These are phyloP conservation scores for Phytophthora foliorum DNA, from an alignment of 352 stramenopile genomes.

Conservation along the genomic window DNA sequence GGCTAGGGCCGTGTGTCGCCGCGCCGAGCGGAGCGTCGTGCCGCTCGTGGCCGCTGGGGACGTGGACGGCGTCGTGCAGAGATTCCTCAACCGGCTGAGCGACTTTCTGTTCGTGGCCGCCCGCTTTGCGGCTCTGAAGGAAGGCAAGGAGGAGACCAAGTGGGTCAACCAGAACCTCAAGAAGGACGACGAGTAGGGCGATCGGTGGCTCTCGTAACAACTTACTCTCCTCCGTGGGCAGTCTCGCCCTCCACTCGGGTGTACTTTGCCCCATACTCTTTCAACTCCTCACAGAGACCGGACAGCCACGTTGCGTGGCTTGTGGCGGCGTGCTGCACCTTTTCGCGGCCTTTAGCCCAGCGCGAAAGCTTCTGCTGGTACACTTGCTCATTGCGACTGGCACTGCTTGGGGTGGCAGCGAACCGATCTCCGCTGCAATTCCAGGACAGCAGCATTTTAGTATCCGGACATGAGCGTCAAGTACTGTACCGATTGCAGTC, in stretches of 20 bases:
- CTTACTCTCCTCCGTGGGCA: slow-evolving; percentile 4
- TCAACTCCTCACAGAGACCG: slow-evolving; percentile 68
- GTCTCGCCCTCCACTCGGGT: slow-evolving; percentile 21
- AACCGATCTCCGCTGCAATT: slow-evolving; percentile 13
- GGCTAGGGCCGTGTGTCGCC: slow-evolving; percentile 88
- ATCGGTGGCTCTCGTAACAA: too few relatives aligned
- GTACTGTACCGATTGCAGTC: slow-evolving; percentile 1
- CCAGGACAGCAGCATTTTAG: neutral
- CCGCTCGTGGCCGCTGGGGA: slow-evolving; percentile 74
- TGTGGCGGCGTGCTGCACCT: slow-evolving; percentile 68
- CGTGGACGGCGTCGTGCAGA: slow-evolving; percentile 78
- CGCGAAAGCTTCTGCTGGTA: slow-evolving; percentile 73
- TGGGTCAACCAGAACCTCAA: slow-evolving; percentile 85
- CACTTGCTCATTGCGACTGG: slow-evolving; percentile 27
- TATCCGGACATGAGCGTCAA: neutral
- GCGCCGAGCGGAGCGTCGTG: slow-evolving; percentile 88
- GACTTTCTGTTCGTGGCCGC: slow-evolving; percentile 92
- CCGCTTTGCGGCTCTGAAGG: slow-evolving; percentile 64
- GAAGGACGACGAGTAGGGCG: slow-evolving; percentile 11
- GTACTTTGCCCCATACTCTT: slow-evolving; percentile 69
- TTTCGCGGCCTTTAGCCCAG: slow-evolving; percentile 67
- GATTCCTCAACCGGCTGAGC: slow-evolving; percentile 89
- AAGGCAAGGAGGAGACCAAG: slow-evolving; percentile 82
- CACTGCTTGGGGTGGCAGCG: slow-evolving; percentile 8
- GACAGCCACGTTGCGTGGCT: slow-evolving; percentile 70